These are phyloP conservation scores for Monosporascus sp. DNA, from an alignment of 2,329 filamentous ascomycete species.

Conservation along the genomic window DNA sequence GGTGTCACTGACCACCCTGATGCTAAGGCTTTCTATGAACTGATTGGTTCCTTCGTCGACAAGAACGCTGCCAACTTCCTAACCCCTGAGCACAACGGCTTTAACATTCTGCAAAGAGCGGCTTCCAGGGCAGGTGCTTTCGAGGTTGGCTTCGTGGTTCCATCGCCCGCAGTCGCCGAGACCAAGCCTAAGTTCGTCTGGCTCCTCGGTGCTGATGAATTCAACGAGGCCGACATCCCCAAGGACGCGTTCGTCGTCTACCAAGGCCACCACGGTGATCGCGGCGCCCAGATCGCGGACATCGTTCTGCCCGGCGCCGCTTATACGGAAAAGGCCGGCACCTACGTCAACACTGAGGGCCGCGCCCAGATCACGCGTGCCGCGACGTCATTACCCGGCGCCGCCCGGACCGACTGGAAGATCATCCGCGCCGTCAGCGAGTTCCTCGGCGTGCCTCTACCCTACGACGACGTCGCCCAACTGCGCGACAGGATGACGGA, in stretches of 20 bases:
- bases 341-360: slow-evolving; percentile 97
- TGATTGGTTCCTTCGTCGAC: slow-evolving; percentile 82
- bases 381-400: slow-evolving; percentile 82
- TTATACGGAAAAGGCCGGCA: slow-evolving; percentile 94
- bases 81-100: slow-evolving; percentile 91
- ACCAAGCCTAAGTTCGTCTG: slow-evolving; percentile 92
- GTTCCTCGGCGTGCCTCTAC: slow-evolving; percentile 79
- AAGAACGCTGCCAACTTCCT: slow-evolving; percentile 87
- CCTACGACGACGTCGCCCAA: slow-evolving; percentile 87
- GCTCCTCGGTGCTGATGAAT: slow-evolving; percentile 93
- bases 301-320: slow-evolving; percentile 89
- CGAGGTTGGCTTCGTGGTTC: slow-evolving; percentile 89
- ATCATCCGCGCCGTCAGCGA: slow-evolving; percentile 91
- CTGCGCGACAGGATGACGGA: slow-evolving; percentile 92
- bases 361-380: slow-evolving; percentile 90
- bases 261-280: slow-evolving; percentile 96
- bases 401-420: slow-evolving; percentile 96
- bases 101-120: slow-evolving; percentile 90
- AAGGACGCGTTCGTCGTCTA: slow-evolving; percentile 96
- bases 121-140: slow-evolving; percentile 91
- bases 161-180: slow-evolving; percentile 73
- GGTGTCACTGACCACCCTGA: slow-evolving; percentile 87
- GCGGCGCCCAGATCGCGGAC: slow-evolving; percentile 86
- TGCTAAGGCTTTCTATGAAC: slow-evolving; percentile 89
- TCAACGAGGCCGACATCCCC: slow-evolving; percentile 78